Conservation (phyloP, 768 basidiomycete genomes). For the Suillus weaverae region DNA sequence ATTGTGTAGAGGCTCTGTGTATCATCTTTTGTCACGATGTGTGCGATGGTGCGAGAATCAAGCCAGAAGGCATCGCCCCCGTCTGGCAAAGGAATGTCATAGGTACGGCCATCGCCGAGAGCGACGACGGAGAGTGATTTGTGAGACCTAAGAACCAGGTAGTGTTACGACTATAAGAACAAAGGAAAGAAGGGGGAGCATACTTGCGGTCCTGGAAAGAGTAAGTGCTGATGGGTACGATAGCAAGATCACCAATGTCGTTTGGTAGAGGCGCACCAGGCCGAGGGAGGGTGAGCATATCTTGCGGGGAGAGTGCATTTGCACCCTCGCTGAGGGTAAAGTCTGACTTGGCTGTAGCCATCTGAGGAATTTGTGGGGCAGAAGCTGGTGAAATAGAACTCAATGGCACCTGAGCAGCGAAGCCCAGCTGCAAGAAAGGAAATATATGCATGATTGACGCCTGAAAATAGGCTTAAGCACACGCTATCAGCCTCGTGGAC, state of each 20-base stretch:
- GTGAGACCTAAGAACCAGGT: conserved; percentile 52
- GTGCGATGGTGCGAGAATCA: conserved; percentile 64
- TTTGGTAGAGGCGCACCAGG: conserved; percentile 71
- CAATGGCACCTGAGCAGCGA: conserved; percentile 3
- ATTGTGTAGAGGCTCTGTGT: conserved; percentile 60
- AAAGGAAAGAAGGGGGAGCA: conserved; percentile 24
- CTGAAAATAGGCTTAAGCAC: background rate
- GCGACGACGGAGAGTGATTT: conserved; percentile 66
- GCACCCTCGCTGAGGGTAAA: background rate
- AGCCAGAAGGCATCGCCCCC: conserved; percentile 84
- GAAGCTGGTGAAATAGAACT: background rate
- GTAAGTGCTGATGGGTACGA: conserved; percentile 67
- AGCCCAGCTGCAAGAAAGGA: conserved; percentile 1
- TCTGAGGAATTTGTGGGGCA: background rate
- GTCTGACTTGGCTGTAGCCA: background rate
- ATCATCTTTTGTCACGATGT: conserved; percentile 56
- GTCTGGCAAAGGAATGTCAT: conserved; percentile 60
- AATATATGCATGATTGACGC: background rate
- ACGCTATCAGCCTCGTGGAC: background rate
- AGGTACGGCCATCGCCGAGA: conserved; percentile 50
- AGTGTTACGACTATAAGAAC: background rate
- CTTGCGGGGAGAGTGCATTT: conserved; percentile 67
- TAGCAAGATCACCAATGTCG: conserved; percentile 61
- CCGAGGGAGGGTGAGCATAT: conserved; percentile 67
- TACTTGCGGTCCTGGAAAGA: conserved; percentile 75